phyloP scores from a whole-genome alignment of 177 flowering plant genomes.

The Vitis hybrid region DNA sequence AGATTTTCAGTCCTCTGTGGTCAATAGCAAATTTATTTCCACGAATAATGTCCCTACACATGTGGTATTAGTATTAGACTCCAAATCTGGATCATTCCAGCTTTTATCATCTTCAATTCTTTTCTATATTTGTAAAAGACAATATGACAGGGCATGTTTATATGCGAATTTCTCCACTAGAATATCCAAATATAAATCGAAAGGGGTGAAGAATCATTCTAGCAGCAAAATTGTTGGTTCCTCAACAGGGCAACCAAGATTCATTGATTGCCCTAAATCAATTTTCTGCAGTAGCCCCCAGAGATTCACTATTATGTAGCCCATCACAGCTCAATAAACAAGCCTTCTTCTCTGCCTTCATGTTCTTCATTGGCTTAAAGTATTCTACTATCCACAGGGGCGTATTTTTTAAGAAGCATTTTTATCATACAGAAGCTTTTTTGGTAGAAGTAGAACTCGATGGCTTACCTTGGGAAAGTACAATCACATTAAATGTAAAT shows the following conservation, averaged over 20 bases:
- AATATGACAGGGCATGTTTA: not conserved
- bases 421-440: no score
- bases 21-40: no score
- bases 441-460: no score
- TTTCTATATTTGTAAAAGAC: not conserved
- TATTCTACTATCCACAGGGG: not conserved
- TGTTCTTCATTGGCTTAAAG: conserved; percentile 11
- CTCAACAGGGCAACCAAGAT: conserved; percentile 4
- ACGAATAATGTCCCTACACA: no score
- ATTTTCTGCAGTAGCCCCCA: not conserved
- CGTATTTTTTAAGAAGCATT: no score
- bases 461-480: no score
- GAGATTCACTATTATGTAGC: not conserved
- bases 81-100: not conserved
- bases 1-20: not conserved
- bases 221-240: conserved; percentile 2
- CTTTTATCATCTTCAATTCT: not conserved
- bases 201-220: conserved; percentile 9
- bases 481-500: no score
- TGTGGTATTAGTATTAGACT: not conserved
- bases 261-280: not conserved
- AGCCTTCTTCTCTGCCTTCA: not conserved
- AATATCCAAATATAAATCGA: not conserved
- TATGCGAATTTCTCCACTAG: not conserved
- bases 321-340: not conserved